Evolutionary conservation across 2,329 filamentous ascomycete species (phyloP).

Genomic region (Coleophoma crateriformis): DNA sequence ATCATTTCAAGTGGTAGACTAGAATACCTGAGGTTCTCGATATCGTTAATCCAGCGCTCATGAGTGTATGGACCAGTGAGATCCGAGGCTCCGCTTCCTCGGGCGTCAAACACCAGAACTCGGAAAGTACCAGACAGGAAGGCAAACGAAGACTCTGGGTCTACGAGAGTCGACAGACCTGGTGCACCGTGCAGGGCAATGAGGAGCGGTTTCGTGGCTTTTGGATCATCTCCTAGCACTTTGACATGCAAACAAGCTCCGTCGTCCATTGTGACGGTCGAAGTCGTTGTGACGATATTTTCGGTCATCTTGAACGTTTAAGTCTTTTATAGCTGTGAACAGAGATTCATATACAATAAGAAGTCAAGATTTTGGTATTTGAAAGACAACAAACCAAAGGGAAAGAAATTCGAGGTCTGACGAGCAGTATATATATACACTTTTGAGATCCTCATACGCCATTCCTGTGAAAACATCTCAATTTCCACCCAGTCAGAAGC

Average conservation of each 20-base stretch:
- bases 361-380: neutral
- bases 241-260: neutral
- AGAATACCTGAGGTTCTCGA: slow-evolving; percentile 2
- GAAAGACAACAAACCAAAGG: neutral
- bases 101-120: slow-evolving; percentile 2
- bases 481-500: neutral
- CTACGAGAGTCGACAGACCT: neutral
- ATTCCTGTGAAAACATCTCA: too few species aligned
- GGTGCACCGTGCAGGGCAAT: neutral
- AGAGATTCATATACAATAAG: neutral
- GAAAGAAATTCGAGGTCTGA: neutral
- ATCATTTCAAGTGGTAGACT: neutral
- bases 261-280: neutral
- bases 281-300: neutral
- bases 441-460: neutral
- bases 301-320: neutral
- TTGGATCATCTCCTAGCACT: neutral
- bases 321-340: neutral
- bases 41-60: slow-evolving; percentile 3
- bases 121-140: slow-evolving; percentile 1
- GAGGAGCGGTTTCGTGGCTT: neutral
- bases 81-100: slow-evolving; percentile 1
- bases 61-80: slow-evolving; percentile 1
- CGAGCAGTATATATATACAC: neutral
- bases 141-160: neutral